These are phyloP conservation scores for Nakazawaea wyomingensis DNA, from an alignment of 805 yeast genomes.

Conservation along the genomic window DNA sequence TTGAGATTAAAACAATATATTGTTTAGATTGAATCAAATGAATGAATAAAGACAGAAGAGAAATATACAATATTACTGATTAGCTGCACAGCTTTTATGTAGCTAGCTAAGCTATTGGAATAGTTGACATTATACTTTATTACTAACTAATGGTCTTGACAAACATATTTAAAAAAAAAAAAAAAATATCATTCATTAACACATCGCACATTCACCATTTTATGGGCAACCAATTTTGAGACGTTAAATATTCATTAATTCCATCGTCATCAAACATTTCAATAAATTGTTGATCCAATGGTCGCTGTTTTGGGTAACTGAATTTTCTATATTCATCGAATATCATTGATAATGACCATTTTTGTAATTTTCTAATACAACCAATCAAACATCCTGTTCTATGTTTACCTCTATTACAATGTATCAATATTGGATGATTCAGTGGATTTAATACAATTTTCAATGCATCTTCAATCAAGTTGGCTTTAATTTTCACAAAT, in stretches of 20 bases:
- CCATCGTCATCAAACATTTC: conserved; percentile 76
- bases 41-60: too few relatives aligned
- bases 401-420: conserved; percentile 95
- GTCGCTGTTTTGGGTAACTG: conserved; percentile 92
- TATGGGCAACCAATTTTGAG: conserved; percentile 59
- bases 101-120: too few relatives aligned
- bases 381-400: conserved; percentile 96
- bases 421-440: conserved; percentile 89
- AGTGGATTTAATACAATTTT: conserved; percentile 76
- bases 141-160: too few relatives aligned
- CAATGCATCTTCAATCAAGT: conserved; percentile 72
- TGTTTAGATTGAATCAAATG: neutral
- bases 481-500: conserved; percentile 66
- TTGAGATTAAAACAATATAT: neutral
- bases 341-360: conserved; percentile 90
- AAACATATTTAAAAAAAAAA: too few relatives aligned
- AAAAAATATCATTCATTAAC: too few relatives aligned
- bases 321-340: conserved; percentile 93
- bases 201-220: conserved; percentile 52
- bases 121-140: too few relatives aligned
- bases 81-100: too few relatives aligned
- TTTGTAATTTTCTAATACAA: conserved; percentile 79
- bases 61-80: too few relatives aligned
- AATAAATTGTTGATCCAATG: conserved; percentile 92
- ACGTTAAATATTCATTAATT: conserved; percentile 48